phyloP scores from a whole-genome alignment of 169 alveolate genomes.

The Cryptosporidium ubiquitum region DNA sequence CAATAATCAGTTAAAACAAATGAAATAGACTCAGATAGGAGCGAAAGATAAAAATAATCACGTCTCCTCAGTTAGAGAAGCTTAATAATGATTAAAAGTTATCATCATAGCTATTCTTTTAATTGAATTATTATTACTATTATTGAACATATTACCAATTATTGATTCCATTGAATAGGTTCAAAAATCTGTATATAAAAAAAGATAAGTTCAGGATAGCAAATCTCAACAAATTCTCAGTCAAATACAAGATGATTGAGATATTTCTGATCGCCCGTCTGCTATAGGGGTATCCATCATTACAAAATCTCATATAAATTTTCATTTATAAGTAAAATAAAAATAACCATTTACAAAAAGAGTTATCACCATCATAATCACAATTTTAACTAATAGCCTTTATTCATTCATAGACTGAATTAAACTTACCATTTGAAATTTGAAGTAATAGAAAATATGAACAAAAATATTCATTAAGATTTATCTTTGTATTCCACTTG shows the following conservation, averaged over 20 bases:
- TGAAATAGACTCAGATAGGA: conserved; percentile 68
- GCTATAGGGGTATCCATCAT: conserved; percentile 75
- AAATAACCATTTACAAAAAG: not conserved
- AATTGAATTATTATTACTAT: not conserved
- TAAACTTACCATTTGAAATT: not conserved
- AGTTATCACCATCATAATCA: not conserved
- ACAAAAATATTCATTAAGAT: not conserved
- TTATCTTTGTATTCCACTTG: too few species aligned
- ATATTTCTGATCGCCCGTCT: conserved; percentile 74
- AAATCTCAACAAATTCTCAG: conserved; percentile 45
- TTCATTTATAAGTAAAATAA: not conserved
- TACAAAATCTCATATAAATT: conserved; percentile 14
- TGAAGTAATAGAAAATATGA: too few species aligned
- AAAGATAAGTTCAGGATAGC: conserved; percentile 65
- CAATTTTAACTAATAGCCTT: not conserved
- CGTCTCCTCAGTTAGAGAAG: not conserved
- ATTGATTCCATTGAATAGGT: too few species aligned
- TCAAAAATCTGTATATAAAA: not conserved
- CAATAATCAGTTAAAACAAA: not conserved
- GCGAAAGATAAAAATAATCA: conserved; percentile 54
- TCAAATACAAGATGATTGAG: not conserved
- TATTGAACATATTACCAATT: not conserved
- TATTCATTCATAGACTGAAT: too few species aligned
- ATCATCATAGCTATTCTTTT: conserved; percentile 29
- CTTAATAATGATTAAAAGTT: not conserved